phyloP scores from a whole-genome alignment of 441 rosid species.

The Syzygium syzygioides region DNA sequence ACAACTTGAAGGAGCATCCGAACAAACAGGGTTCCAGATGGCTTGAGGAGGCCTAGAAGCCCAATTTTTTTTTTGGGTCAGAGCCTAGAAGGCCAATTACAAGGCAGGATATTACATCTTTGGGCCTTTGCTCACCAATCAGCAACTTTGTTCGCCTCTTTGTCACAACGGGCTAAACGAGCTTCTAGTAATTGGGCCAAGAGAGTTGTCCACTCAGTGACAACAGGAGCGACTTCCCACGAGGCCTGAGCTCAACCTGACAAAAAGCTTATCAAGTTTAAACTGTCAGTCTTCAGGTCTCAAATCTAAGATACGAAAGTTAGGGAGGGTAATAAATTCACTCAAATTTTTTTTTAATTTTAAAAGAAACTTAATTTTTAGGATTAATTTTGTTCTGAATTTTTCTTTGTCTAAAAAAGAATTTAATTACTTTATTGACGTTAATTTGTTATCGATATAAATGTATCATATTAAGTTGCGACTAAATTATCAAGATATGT shows the following conservation, averaged over 20 bases:
- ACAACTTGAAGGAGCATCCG: neutral
- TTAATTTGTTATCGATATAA: too few species aligned
- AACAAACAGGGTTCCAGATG: neutral
- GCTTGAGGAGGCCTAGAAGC: neutral
- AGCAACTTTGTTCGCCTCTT: neutral
- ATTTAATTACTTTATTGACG: too few species aligned
- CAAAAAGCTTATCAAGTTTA: neutral
- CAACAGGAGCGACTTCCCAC: neutral
- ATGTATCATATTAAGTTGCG: accelerated
- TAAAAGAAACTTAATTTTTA: too few species aligned
- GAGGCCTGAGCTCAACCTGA: neutral
- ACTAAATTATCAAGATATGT: too few species aligned
- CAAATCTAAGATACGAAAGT: too few species aligned
- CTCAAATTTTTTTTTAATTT: too few species aligned
- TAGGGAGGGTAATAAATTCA: too few species aligned
- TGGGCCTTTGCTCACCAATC: neutral
- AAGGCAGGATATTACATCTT: neutral
- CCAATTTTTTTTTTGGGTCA: too few species aligned
- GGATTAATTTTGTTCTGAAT: too few species aligned
- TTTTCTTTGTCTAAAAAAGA: too few species aligned
- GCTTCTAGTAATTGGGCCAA: neutral
- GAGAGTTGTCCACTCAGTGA: neutral
- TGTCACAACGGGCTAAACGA: too few species aligned
- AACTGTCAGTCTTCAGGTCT: too few species aligned
- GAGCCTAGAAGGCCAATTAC: neutral